A percentile compares a stretch with the other conserved stretches of the same genome.
Conservation (phyloP, 2,329 filamentous ascomycete genomes). For the Aphanocladium album region DNA sequence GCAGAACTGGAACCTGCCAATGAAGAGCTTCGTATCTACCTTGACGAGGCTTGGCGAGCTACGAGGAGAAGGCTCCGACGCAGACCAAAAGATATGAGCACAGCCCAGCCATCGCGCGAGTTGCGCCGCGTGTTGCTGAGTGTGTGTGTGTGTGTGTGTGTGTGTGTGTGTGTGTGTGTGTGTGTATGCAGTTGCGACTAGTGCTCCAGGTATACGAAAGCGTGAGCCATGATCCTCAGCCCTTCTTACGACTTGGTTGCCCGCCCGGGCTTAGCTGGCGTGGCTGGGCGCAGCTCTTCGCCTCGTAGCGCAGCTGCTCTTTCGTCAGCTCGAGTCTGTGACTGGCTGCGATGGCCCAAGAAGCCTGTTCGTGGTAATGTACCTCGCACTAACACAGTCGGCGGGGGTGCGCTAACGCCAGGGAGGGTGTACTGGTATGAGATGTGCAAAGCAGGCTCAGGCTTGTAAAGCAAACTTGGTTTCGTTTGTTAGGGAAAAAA, state of each 20-base stretch:
- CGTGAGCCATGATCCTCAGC: background rate
- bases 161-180: background rate
- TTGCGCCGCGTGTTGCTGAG: no score
- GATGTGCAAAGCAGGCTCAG: no score
- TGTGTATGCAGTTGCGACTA: background rate
- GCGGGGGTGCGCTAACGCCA: background rate
- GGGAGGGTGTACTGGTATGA: background rate
- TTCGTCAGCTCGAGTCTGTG: background rate
- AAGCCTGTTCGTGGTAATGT: background rate
- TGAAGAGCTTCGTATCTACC: background rate
- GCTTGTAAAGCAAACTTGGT: background rate
- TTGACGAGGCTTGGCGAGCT: no score
- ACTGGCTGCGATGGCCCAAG: background rate
- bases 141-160: no score
- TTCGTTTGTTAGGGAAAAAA: background rate
- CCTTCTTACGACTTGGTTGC: background rate
- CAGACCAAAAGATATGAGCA: no score
- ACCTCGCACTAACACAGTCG: background rate
- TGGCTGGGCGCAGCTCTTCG: background rate
- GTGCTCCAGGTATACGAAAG: background rate
- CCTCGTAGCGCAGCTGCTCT: background rate
- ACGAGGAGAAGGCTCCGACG: no score
- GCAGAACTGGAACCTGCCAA: background rate
- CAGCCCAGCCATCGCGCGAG: no score
- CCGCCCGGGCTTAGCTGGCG: background rate